Evolutionary conservation across 129 eudicot species (phyloP).

Genomic region (Smallanthus sonchifolius): DNA sequence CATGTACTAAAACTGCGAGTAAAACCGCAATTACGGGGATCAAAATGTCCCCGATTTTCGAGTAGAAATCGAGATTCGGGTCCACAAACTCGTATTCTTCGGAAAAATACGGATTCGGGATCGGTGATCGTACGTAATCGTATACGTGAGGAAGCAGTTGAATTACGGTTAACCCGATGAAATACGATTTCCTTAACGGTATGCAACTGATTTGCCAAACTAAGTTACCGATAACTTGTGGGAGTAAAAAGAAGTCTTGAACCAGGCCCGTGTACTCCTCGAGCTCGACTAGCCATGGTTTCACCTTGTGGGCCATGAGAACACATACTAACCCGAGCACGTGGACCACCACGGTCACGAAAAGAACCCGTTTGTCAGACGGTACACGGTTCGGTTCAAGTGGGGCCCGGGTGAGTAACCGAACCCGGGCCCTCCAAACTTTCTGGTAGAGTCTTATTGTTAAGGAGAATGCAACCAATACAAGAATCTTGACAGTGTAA

Average conservation of each 20-base stretch:
- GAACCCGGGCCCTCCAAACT: conserved; percentile 75
- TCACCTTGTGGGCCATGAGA: conserved; percentile 43
- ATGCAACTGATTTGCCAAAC: conserved; percentile 61
- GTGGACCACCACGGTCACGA: conserved; percentile 48
- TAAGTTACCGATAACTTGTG: conserved; percentile 79
- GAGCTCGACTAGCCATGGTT: conserved; percentile 63
- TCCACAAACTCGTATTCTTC: conserved; percentile 85
- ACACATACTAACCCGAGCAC: conserved; percentile 53
- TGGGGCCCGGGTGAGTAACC: conserved; percentile 58
- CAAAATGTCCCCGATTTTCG: conserved; percentile 65
- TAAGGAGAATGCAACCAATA: conserved; percentile 57
- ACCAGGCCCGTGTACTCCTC: conserved; percentile 80
- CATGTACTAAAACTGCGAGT: conserved; percentile 49
- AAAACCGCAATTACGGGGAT: conserved; percentile 51
- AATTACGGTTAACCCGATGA: conserved; percentile 63
- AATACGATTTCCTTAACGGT: conserved; percentile 68
- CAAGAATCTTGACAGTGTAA: conserved; percentile 71
- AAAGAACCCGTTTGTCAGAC: conserved; percentile 48
- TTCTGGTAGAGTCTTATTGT: conserved; percentile 66
- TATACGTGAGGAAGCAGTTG: conserved; percentile 81
- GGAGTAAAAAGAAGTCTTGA: conserved; percentile 89
- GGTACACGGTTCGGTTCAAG: conserved; percentile 69
- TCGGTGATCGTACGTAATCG: conserved; percentile 42
- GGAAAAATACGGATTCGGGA: conserved; percentile 70
- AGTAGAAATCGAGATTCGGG: conserved; percentile 57